Evolutionary conservation across 2,329 filamentous ascomycete genomes (phyloP).

Genomic region (Trichoderma sp.): DNA sequence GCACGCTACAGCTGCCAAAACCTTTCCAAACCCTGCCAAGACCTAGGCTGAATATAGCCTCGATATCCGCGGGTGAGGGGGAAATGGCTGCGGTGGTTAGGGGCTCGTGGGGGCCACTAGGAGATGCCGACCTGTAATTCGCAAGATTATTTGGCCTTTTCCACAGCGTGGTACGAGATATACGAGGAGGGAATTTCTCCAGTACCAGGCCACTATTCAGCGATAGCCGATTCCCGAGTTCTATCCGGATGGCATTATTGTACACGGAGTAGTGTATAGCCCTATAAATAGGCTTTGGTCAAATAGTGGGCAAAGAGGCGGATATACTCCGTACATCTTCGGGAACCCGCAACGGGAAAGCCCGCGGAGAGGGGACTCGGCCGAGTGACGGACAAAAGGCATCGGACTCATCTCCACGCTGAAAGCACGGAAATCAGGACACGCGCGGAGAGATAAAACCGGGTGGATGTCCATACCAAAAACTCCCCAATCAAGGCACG

Average conservation of each 20-base stretch:
- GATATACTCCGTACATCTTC: not conserved
- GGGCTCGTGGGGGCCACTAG: not conserved
- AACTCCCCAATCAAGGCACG: not conserved
- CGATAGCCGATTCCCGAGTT: not conserved
- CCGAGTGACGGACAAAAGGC: not conserved
- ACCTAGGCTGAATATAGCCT: not conserved
- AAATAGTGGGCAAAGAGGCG: not conserved
- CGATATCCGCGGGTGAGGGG: not conserved
- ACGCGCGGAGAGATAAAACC: not conserved
- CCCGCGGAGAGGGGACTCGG: not conserved
- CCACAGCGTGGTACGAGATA: not conserved
- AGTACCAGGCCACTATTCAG: not conserved
- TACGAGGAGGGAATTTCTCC: not conserved
- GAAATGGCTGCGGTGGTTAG: not conserved
- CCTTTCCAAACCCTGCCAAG: not conserved
- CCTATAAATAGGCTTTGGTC: not conserved
- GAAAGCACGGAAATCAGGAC: not conserved
- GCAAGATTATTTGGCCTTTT: not conserved
- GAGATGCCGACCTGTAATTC: not conserved
- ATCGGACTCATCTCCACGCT: not conserved
- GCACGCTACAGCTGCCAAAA: not conserved
- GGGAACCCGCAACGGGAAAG: not conserved
- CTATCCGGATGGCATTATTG: not conserved
- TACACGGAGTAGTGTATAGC: not conserved
- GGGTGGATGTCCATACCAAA: not conserved